phyloP scores from a whole-genome alignment of 208 protist genomes.

The Trypanosoma vivax region DNA sequence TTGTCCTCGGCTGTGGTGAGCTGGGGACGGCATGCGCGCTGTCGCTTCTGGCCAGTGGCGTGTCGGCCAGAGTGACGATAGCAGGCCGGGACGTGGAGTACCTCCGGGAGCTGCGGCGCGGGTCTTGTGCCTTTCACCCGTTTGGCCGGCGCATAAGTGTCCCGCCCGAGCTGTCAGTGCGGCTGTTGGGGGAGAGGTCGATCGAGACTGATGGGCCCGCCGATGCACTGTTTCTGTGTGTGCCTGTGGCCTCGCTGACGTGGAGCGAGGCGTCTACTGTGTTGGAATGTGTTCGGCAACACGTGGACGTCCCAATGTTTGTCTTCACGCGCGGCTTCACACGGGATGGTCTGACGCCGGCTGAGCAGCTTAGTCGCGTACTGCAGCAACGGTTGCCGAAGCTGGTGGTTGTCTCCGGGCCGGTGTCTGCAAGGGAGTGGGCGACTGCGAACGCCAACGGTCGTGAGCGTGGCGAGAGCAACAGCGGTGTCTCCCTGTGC shows the following conservation, averaged over 20 bases:
- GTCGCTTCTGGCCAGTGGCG: conserved; percentile 32
- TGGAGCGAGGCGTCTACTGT: not conserved
- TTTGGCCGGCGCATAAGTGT: conserved; percentile 8
- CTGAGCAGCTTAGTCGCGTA: conserved; percentile 5
- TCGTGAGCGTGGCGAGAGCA: not conserved
- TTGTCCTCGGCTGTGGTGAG: conserved; percentile 66
- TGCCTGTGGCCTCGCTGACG: conserved; percentile 22
- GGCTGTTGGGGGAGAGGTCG: conserved; percentile 8
- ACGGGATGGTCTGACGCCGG: conserved; percentile 11
- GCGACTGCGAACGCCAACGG: conserved; percentile 16
- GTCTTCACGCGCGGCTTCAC: conserved; percentile 19
- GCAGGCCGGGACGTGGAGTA: conserved; percentile 17
- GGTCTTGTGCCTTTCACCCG: conserved; percentile 9
- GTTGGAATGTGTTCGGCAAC: conserved; percentile 2
- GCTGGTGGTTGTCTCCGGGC: conserved; percentile 51
- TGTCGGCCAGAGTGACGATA: conserved; percentile 14
- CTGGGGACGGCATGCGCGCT: conserved; percentile 63
- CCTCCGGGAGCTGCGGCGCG: conserved; percentile 17
- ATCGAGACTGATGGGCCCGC: conserved; percentile 4
- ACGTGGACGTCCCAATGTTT: conserved; percentile 10
- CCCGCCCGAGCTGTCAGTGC: conserved; percentile 12
- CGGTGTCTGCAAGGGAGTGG: conserved; percentile 68
- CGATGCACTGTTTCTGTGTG: conserved; percentile 17
- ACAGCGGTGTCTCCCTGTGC: conserved; percentile 32
- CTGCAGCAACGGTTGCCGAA: not conserved